Conservation (phyloP, 495 filamentous ascomycete genomes). For the Tuber umbilicatum region DNA sequence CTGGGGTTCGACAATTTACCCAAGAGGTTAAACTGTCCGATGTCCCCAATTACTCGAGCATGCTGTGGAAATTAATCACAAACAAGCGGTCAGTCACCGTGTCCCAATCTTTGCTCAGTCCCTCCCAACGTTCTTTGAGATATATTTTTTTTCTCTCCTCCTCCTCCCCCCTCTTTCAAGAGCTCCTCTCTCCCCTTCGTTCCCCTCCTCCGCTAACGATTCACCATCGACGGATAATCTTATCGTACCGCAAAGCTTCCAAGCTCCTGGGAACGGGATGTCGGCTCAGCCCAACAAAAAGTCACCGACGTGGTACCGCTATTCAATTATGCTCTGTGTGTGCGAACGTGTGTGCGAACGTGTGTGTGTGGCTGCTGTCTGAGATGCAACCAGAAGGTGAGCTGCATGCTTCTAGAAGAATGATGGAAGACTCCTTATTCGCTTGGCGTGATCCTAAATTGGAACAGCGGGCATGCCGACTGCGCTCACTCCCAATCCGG, state of each 20-base stretch:
- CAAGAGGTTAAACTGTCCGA: not conserved
- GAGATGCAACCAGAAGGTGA: constrained; percentile 24
- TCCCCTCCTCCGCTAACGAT: not conserved
- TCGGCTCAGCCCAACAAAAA: constrained; percentile 29
- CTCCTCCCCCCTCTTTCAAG: not conserved
- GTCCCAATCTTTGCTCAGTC: not conserved
- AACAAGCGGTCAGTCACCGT: not conserved
- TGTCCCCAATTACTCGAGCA: not conserved
- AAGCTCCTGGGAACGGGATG: constrained; percentile 24
- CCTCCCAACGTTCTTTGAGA: not conserved
- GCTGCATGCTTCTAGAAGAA: constrained; percentile 40
- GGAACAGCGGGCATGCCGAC: constrained; percentile 23
- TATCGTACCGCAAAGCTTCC: constrained; percentile 22
- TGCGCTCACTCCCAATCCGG: constrained; percentile 37
- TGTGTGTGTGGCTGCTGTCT: not conserved
- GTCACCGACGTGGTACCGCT: not conserved
- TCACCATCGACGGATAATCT: constrained; percentile 16
- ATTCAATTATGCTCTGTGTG: not conserved
- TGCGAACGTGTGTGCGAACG: not conserved
- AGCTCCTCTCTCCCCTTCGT: not conserved
- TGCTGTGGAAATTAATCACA: not conserved
- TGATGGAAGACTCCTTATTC: constrained; percentile 28
- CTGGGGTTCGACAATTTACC: not conserved
- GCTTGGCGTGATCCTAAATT: constrained; percentile 33
- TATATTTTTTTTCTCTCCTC: not conserved